phyloP scores from a whole-genome alignment of 495 filamentous ascomycete genomes.

The Xylaria acuta region DNA sequence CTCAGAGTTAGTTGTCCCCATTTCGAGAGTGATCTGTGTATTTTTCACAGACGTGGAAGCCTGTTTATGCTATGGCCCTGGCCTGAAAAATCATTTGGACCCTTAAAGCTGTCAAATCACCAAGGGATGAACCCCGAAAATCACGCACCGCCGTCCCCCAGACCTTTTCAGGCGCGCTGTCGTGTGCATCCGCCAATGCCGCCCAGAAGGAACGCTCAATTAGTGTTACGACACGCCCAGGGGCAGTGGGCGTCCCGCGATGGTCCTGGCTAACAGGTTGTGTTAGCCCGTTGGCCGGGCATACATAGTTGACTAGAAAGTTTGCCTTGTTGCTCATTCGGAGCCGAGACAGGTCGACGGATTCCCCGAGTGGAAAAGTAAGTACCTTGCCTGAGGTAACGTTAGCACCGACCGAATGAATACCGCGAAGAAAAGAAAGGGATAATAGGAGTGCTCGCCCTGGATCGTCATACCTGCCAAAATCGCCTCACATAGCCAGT shows the following conservation, averaged over 20 bases:
- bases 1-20: neutral
- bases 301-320: neutral
- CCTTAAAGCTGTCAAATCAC: neutral
- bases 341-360: too few relatives aligned
- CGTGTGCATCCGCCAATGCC: constrained; percentile 72
- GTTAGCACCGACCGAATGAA: constrained; percentile 24
- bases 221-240: constrained; percentile 91
- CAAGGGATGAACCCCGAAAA: neutral
- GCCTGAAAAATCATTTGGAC: neutral
- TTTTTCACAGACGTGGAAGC: neutral
- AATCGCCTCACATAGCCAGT: constrained; percentile 94
- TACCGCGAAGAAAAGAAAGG: neutral
- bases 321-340: neutral
- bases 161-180: constrained; percentile 66
- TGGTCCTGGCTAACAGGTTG: constrained; percentile 76
- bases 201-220: constrained; percentile 84
- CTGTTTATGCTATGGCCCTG: neutral
- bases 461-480: constrained; percentile 78
- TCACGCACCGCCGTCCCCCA: constrained; percentile 75
- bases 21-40: neutral
- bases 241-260: constrained; percentile 84
- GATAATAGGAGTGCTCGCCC: constrained; percentile 19
- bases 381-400: constrained; percentile 61
- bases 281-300: constrained; percentile 24
- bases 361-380: neutral